phyloP scores from a whole-genome alignment of 1,139 yeast species.

The Debaryomyces psychrophilus region DNA sequence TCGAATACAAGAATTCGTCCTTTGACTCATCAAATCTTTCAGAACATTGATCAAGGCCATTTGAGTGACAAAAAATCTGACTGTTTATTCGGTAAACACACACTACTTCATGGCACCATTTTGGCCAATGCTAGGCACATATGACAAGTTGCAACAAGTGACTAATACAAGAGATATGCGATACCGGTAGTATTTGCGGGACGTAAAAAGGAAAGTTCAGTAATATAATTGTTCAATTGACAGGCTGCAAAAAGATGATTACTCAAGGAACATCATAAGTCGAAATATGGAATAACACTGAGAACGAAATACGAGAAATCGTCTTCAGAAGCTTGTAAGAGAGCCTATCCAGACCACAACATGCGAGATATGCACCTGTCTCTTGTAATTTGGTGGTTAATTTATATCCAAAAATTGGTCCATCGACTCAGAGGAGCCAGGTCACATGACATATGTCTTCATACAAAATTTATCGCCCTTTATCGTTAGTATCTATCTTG shows the following conservation, averaged over 20 bases:
- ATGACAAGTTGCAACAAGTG: neutral
- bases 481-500: neutral
- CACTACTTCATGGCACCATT: neutral
- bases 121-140: neutral
- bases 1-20: slow-evolving; percentile 5
- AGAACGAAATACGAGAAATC: neutral
- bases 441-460: neutral
- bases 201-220: neutral
- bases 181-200: neutral
- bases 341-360: too few relatives aligned
- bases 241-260: neutral
- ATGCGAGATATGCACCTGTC: neutral
- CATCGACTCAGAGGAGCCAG: neutral
- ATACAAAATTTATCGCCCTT: slow-evolving; percentile 2
- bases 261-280: neutral
- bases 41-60: neutral
- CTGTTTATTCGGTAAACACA: neutral
- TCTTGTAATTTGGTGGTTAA: neutral
- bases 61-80: slow-evolving; percentile 3
- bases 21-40: slow-evolving; percentile 2
- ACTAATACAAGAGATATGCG: neutral
- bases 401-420: neutral
- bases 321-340: neutral
- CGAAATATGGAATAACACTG: neutral
- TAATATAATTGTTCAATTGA: neutral